These are phyloP conservation scores for Aspergillus mulundensis DNA, from an alignment of 495 filamentous ascomycete species.

Conservation along the genomic window DNA sequence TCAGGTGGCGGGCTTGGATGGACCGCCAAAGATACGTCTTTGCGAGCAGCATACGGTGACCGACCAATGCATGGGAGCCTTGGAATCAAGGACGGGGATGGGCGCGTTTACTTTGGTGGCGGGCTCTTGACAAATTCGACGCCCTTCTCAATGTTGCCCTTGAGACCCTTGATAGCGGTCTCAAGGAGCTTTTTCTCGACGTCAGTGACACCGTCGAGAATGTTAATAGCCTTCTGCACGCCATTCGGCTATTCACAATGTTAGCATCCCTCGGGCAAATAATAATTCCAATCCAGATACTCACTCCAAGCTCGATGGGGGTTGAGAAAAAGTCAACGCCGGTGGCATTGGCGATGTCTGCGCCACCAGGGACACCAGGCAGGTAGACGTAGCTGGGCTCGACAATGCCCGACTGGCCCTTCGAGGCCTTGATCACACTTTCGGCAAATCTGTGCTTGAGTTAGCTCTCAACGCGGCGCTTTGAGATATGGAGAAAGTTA, in stretches of 20 bases:
- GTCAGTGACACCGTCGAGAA: constrained; percentile 66
- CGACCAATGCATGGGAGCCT: constrained; percentile 13
- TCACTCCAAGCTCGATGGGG: constrained; percentile 89
- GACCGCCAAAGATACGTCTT: constrained; percentile 15
- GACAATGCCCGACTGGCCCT: constrained; percentile 85
- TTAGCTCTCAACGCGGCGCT: constrained; percentile 22
- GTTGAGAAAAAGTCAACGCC: constrained; percentile 95
- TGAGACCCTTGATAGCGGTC: constrained; percentile 65
- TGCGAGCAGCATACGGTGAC: constrained; percentile 15
- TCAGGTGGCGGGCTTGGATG: constrained; percentile 14
- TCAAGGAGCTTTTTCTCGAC: constrained; percentile 85
- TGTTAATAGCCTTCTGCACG: constrained; percentile 75
- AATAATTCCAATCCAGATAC: constrained; percentile 24
- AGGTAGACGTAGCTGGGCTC: constrained; percentile 96
- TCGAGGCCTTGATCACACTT: constrained; percentile 80
- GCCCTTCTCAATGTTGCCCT: constrained; percentile 92
- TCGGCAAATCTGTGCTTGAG: constrained; percentile 71
- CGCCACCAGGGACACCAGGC: constrained; percentile 81
- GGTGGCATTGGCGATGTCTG: constrained; percentile 72
- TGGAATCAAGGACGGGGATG: constrained; percentile 19
- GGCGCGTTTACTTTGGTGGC: constrained; percentile 61
- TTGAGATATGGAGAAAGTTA: constrained; percentile 8
- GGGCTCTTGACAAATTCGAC: constrained; percentile 84
- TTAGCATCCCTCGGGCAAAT: constrained; percentile 1
- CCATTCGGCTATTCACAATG: constrained; percentile 61